Evolutionary conservation across 768 basidiomycete species (phyloP), one percentile per base, ranked within the genome.

Genomic region (Panellus pusillus): DNA sequence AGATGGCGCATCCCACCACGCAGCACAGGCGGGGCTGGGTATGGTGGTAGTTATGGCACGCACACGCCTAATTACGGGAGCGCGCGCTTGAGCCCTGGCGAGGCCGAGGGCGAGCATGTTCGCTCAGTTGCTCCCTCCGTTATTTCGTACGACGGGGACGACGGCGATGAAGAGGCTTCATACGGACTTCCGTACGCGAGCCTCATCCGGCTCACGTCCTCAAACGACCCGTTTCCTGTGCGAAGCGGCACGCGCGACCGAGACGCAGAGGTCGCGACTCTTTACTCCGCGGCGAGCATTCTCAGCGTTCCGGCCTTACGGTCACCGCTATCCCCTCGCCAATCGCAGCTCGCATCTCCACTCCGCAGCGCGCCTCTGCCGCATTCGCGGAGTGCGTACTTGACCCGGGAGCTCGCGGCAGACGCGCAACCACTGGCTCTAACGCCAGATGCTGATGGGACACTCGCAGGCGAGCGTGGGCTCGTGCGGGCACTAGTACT

Each of bases 271-370:
- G 87, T 91, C 9, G 88, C 90, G 15, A 92, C 91, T 4, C 74
- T 93, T 6, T 93, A 93, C 67, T 89, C 89, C n/a, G 89, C 89
- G 0, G 89, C 89, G 6, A 90, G 87, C 2, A 75, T 93, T 19
- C 81, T 84, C 71, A 88, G 87, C 24, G 79, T 91, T 27, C 81
- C 86, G 50, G 77, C 48, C 62, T 66, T 53, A 60, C 69, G 20
- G 63, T 65, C 46, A 37, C 59, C 46, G 43, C 62, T 65, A 61
- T 51, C 66, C 63, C 35, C 69, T 60, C 65, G 67, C 63, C 55
- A 62, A 31, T 53, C 70, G 51, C 67, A 60, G 61, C 62, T 52
- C 41, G 28, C 36, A 44, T 45, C 51, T 17, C 57, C 61, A 36
- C n/a, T 60, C 29, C 62, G 60, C 18, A 66, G 62, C 39, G 68